Evolutionary conservation across 441 rosid species (phyloP).

Genomic region (Erysimum pusillum): DNA sequence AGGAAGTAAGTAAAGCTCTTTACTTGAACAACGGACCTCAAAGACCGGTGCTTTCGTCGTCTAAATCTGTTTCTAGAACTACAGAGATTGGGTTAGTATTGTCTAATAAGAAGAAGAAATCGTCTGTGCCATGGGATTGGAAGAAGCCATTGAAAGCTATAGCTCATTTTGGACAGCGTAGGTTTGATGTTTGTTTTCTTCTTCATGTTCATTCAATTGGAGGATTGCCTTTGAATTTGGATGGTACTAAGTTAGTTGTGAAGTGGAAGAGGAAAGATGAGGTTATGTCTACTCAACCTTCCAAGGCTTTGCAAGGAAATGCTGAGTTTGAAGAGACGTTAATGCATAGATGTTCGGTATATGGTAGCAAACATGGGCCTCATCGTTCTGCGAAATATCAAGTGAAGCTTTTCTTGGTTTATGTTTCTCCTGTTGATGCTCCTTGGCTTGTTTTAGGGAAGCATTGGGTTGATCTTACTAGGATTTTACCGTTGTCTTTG

Average conservation of each 20-base stretch:
- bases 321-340: constrained; percentile 81
- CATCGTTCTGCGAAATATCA: constrained; percentile 69
- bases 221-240: constrained; percentile 65
- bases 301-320: constrained; percentile 58
- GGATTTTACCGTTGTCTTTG: constrained; percentile 67
- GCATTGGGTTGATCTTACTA: constrained; percentile 82
- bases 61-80: constrained; percentile 59
- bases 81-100: constrained; percentile 31
- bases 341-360: constrained; percentile 63
- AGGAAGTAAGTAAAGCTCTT: constrained; percentile 79
- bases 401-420: constrained; percentile 65
- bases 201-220: constrained; percentile 83
- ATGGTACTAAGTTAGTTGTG: constrained; percentile 62
- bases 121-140: constrained; percentile 68
- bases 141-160: constrained; percentile 84
- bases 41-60: constrained; percentile 51
- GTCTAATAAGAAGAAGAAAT: constrained; percentile 55
- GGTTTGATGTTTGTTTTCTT: constrained; percentile 69
- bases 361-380: constrained; percentile 69
- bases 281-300: constrained; percentile 58
- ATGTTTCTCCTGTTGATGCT: constrained; percentile 60
- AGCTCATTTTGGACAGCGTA: constrained; percentile 62
- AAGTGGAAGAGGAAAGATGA: constrained; percentile 80
- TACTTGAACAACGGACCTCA: constrained; percentile 58
- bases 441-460: constrained; percentile 63